phyloP scores from a whole-genome alignment of 2,329 filamentous ascomycete genomes.

The Botrytis fabae region DNA sequence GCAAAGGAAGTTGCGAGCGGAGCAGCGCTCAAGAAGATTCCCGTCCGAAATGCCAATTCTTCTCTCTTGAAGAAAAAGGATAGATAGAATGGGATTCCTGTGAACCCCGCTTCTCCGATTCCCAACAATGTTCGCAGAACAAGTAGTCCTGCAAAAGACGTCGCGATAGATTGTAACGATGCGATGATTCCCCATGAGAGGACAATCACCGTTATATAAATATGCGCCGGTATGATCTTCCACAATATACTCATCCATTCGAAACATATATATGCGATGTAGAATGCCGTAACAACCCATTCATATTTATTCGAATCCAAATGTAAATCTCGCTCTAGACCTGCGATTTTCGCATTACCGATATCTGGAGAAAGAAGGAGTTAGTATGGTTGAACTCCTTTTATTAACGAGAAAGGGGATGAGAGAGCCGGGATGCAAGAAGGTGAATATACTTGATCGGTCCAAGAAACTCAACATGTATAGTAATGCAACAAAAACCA shows the following conservation, averaged over 20 bases:
- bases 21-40: constrained; percentile 85
- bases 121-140: constrained; percentile 58
- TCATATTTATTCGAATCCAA: constrained; percentile 54
- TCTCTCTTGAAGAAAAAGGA: constrained; percentile 64
- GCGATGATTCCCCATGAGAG: constrained; percentile 78
- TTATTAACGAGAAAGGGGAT: neutral
- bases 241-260: constrained; percentile 67
- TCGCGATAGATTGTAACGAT: constrained; percentile 68
- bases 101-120: constrained; percentile 65
- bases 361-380: constrained; percentile 48
- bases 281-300: constrained; percentile 62
- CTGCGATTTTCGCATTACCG: constrained; percentile 63
- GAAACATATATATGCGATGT: constrained; percentile 62
- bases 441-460: constrained; percentile 65
- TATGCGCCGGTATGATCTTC: constrained; percentile 59
- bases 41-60: constrained; percentile 82
- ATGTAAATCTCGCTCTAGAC: constrained; percentile 62
- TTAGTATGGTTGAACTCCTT: neutral
- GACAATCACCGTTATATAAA: constrained; percentile 63
- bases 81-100: constrained; percentile 63
- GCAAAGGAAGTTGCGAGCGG: constrained; percentile 79
- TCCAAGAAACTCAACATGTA: constrained; percentile 87
- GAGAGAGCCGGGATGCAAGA: neutral
- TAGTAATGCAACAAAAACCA: constrained; percentile 76
- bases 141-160: constrained; percentile 61